Base-by-base conservation (phyloP, 306 rosid species). In the Clitoria ternatea region DNA sequence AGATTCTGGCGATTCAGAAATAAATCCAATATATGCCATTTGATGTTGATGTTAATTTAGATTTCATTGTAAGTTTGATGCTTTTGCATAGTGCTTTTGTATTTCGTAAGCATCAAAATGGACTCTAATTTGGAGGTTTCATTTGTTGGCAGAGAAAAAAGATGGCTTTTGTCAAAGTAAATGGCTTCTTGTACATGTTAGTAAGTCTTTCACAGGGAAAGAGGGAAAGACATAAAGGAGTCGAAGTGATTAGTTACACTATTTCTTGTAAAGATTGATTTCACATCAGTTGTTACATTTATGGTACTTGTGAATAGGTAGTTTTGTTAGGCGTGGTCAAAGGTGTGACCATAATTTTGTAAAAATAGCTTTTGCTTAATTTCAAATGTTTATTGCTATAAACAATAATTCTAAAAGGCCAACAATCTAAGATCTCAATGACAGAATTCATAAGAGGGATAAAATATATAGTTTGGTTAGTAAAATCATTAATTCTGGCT, bases 1-100 rank as follows among this genome's bases (percentile, higher is more conserved):
- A 0, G 86, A 88, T 68, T 80, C 97, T 15, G 97, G 88, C 23
- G 97, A 90, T 8, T 69, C 88, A 6, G 98, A 90, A 82, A 17
- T 85, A 10, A 84, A 88, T 61, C 87, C 82, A 40, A 87, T 90
- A 30, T 88, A 75, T 65, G 96, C 97, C 66, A 79, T 92, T 70
- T 91, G 73, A 87, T 73, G n/a, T 29, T 55, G 62, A 55, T 29
- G 50, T 47, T 49, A 44, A 35, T 63, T 47, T 24, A 63, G 64
- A 56, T 49, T 47, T 44, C 32, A 36, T 54, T 56, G 20, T 65
- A 69, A 72, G 69, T 59, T 37, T 61, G 60, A 63, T 47, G 47
- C 63, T n/a, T 71, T 23, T 55, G 45, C 47, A 33, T 60, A 29
- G 9, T 27, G 40, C 22, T 59, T 67, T 61, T 72, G 63, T 26